phyloP scores from a whole-genome alignment of 2,329 filamentous ascomycete species.

The Calonectria honghensis region DNA sequence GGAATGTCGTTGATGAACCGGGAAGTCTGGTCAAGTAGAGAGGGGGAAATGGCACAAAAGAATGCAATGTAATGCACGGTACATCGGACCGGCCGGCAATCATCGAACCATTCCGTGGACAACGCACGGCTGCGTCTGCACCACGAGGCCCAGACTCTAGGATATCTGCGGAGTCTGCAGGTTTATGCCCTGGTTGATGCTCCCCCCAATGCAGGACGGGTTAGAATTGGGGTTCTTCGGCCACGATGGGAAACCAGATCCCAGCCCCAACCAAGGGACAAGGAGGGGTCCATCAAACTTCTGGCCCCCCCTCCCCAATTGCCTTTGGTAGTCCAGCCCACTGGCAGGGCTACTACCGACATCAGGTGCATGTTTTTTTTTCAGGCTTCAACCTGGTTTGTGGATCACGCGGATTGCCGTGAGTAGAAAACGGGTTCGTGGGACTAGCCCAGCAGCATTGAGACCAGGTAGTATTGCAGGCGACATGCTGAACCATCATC shows the following conservation, averaged over 20 bases:
- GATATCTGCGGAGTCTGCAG: slow-evolving; percentile 24
- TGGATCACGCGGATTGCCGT: slow-evolving; percentile 25
- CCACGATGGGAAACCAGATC: slow-evolving; percentile 16
- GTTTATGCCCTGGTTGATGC: slow-evolving; percentile 13
- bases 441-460: slow-evolving; percentile 5
- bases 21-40: slow-evolving; percentile 3
- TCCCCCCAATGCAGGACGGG: slow-evolving; percentile 8
- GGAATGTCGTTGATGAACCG: slow-evolving; percentile 2
- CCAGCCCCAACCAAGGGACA: slow-evolving; percentile 7
- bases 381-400: slow-evolving; percentile 18
- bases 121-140: slow-evolving; percentile 37
- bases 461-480: neutral
- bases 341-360: slow-evolving; percentile 10
- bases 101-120: slow-evolving; percentile 33
- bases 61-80: slow-evolving; percentile 9
- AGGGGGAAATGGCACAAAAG: slow-evolving; percentile 1
- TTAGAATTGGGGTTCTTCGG: slow-evolving; percentile 29
- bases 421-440: slow-evolving; percentile 18
- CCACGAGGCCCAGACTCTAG: slow-evolving; percentile 20
- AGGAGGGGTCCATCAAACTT: slow-evolving; percentile 5
- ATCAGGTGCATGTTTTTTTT: slow-evolving; percentile 13
- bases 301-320: slow-evolving; percentile 9
- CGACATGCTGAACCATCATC: slow-evolving; percentile 10
- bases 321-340: slow-evolving; percentile 9
- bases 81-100: slow-evolving; percentile 28